A percentile compares a stretch with the other conserved stretches of the same genome.
These are phyloP conservation scores for Fusarium floridanum DNA, from an alignment of 2,329 filamentous ascomycete genomes.

Conservation along the genomic window DNA sequence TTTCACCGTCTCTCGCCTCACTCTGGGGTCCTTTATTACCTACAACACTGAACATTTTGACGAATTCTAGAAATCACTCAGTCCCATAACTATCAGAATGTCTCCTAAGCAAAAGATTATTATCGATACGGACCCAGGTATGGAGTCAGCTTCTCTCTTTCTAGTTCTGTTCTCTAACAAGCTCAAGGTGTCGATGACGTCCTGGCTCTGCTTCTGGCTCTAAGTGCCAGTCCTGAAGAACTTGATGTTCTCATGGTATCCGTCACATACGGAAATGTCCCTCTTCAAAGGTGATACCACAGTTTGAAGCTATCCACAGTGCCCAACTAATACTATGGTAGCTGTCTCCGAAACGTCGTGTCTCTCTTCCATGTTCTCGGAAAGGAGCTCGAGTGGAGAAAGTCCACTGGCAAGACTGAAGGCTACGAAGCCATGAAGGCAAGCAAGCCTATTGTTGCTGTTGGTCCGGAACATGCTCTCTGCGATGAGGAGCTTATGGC, in stretches of 20 bases:
- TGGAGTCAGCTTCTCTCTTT: conserved; percentile 15
- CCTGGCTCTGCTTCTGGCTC: conserved; percentile 86
- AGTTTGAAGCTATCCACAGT: conserved; percentile 25
- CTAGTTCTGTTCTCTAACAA: conserved; percentile 1
- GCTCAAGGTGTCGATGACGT: conserved; percentile 85
- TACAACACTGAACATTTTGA: not conserved
- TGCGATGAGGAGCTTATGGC: conserved; percentile 84
- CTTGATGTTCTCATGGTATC: conserved; percentile 88
- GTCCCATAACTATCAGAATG: conserved; percentile 55
- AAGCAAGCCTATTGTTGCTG: conserved; percentile 84
- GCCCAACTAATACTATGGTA: conserved; percentile 49
- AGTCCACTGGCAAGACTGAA: conserved; percentile 72
- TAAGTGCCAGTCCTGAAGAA: conserved; percentile 85
- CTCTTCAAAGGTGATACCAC: conserved; percentile 76
- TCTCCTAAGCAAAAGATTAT: conserved; percentile 82
- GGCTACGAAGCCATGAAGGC: conserved; percentile 80
- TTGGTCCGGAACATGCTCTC: conserved; percentile 87
- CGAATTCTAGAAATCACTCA: not conserved
- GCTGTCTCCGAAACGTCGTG: conserved; percentile 89
- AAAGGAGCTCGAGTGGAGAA: conserved; percentile 88
- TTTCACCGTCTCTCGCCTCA: not conserved
- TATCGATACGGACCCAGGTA: conserved; percentile 94
- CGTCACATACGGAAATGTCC: conserved; percentile 93
- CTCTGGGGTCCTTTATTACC: not conserved
- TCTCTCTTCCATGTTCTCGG: conserved; percentile 93